Conservation (phyloP, 331 rosid species). For the Rhamnella rubrinervis region DNA sequence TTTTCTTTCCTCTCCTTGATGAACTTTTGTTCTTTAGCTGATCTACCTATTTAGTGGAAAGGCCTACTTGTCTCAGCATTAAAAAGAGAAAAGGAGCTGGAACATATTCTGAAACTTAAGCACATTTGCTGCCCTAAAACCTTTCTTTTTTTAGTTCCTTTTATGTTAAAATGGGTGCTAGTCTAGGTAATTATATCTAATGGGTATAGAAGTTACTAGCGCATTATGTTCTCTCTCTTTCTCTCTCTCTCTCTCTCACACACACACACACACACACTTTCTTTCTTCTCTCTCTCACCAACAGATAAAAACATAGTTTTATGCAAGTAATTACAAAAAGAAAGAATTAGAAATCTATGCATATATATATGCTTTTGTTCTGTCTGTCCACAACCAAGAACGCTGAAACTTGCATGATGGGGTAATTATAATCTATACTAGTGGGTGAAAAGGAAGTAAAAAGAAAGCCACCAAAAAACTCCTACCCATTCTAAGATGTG, state of each 20-base stretch:
- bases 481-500: slow-evolving; percentile 42
- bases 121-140: too few relatives aligned
- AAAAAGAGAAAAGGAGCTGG: too few relatives aligned
- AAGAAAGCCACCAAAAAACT: slow-evolving; percentile 44
- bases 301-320: slow-evolving; percentile 39
- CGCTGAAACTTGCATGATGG: slow-evolving; percentile 58
- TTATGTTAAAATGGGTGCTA: too few relatives aligned
- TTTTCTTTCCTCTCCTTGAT: too few relatives aligned
- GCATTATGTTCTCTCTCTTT: slow-evolving; percentile 15
- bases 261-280: too few relatives aligned
- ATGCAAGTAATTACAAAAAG: slow-evolving; percentile 54
- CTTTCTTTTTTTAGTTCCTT: too few relatives aligned
- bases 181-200: too few relatives aligned
- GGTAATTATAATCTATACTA: slow-evolving; percentile 58
- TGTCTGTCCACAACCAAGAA: slow-evolving; percentile 51
- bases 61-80: too few relatives aligned
- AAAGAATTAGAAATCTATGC: slow-evolving; percentile 1
- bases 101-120: too few relatives aligned
- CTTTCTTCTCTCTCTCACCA: slow-evolving; percentile 21
- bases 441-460: slow-evolving; percentile 66
- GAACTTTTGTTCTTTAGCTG: too few relatives aligned
- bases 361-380: slow-evolving; percentile 37
- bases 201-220: too few relatives aligned
- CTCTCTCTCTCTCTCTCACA: slow-evolving; percentile 13
- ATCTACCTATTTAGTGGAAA: too few relatives aligned